Conservation (phyloP, 371 early-diverging fungal species). For the Syncephalastrum racemosum region DNA sequence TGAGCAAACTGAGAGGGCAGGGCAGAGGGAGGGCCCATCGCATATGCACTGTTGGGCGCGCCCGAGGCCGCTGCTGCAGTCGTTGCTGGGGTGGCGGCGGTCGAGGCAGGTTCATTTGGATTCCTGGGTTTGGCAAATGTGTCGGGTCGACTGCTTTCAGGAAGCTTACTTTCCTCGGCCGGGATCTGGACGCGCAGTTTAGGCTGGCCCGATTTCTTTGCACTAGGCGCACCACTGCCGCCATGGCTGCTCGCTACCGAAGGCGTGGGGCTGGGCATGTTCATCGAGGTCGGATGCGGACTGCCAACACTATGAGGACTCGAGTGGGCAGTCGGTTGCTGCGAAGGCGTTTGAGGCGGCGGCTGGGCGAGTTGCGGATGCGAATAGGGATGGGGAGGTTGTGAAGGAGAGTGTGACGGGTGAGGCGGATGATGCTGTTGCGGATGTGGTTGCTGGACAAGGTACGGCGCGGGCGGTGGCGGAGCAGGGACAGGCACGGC, state of each 20-base stretch:
- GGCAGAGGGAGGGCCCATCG: conserved; percentile 47
- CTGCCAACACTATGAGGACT: conserved; percentile 8
- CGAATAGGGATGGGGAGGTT: conserved; percentile 4
- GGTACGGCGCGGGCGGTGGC: conserved; percentile 11
- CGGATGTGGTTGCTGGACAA: not conserved
- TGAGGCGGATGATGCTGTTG: conserved; percentile 8
- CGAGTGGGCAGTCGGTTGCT: conserved; percentile 5
- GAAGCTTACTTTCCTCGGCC: conserved; percentile 13
- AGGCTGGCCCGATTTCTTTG: conserved; percentile 34
- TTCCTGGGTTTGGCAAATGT: conserved; percentile 10
- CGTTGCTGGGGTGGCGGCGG: conserved; percentile 8
- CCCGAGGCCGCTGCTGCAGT: conserved; percentile 11
- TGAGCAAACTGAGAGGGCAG: conserved; percentile 75
- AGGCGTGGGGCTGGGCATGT: conserved; percentile 19
- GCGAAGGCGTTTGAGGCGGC: not conserved
- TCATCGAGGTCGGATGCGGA: conserved; percentile 12
- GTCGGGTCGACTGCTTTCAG: not conserved
- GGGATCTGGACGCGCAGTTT: conserved; percentile 58
- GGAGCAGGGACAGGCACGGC: conserved; percentile 15
- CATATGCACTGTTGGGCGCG: conserved; percentile 1
- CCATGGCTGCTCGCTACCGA: conserved; percentile 15
- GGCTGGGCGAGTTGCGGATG: conserved; percentile 6
- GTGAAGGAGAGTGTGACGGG: conserved; percentile 5
- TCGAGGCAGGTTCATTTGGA: conserved; percentile 8
- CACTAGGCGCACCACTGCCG: conserved; percentile 18